phyloP scores from a whole-genome alignment of 176 grass and related monocot species.

The Oryza brachyantha region DNA sequence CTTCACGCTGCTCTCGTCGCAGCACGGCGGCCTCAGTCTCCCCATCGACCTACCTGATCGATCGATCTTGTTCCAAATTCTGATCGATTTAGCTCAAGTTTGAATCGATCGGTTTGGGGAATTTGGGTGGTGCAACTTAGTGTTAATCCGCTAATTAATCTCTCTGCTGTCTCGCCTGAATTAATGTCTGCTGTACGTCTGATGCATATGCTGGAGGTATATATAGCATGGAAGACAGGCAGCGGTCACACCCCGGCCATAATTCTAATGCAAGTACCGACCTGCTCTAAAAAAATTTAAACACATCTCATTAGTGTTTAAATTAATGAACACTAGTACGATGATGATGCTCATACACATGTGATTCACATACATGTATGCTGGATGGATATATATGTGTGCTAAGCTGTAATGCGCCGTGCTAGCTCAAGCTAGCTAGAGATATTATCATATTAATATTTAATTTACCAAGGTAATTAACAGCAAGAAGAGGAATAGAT shows the following conservation, averaged over 20 bases:
- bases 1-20: conserved; percentile 37
- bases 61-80: too few species aligned
- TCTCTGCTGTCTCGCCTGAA: not conserved
- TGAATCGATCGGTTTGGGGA: too few species aligned
- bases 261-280: not conserved
- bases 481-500: too few species aligned
- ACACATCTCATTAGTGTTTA: not conserved
- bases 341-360: not conserved
- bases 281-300: not conserved
- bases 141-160: not conserved
- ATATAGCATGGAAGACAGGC: not conserved
- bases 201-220: not conserved
- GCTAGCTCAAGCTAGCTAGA: not conserved
- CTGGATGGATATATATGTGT: not conserved
- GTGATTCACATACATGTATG: not conserved
- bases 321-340: not conserved
- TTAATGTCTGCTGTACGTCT: not conserved
- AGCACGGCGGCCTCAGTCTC: not conserved
- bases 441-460: not conserved
- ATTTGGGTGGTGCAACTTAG: too few species aligned
- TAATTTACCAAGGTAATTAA: too few species aligned
- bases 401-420: too few species aligned
- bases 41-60: not conserved
- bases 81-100: not conserved
- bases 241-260: not conserved